These are phyloP conservation scores for Fusarium heterosporum DNA, from an alignment of 2,329 filamentous ascomycete species.

Conservation along the genomic window DNA sequence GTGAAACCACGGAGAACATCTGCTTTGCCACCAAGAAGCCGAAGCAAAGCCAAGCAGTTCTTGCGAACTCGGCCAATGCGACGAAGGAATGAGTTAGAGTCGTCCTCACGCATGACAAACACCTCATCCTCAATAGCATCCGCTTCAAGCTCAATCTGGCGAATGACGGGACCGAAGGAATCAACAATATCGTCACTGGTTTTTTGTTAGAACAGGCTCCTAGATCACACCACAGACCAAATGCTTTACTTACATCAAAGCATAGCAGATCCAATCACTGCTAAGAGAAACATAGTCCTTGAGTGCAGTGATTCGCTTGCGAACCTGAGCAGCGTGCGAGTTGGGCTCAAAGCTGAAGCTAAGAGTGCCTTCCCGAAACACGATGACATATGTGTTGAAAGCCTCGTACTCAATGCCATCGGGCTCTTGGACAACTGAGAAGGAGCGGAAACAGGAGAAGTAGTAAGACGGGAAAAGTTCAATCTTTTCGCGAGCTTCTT, in stretches of 20 bases:
- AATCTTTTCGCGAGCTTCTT: slow-evolving; percentile 97
- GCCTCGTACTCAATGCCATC: slow-evolving; percentile 88
- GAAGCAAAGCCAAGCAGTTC: slow-evolving; percentile 92
- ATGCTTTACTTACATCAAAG: slow-evolving; percentile 82
- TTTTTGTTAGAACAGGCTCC: slow-evolving; percentile 40
- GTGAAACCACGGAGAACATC: slow-evolving; percentile 98
- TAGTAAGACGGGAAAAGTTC: slow-evolving; percentile 98
- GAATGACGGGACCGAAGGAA: slow-evolving; percentile 90
- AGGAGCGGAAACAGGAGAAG: slow-evolving; percentile 97
- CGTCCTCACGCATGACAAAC: slow-evolving; percentile 89
- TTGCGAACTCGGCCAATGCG: slow-evolving; percentile 92
- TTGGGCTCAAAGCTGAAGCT: slow-evolving; percentile 95
- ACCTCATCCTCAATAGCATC: slow-evolving; percentile 96
- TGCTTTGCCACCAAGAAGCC: slow-evolving; percentile 95
- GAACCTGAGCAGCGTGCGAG: slow-evolving; percentile 86
- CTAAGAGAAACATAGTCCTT: slow-evolving; percentile 96
- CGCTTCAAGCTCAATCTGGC: slow-evolving; percentile 86
- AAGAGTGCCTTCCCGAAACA: slow-evolving; percentile 93
- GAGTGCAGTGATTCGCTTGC: slow-evolving; percentile 89
- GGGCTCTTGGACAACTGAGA: slow-evolving; percentile 82
- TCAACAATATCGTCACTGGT: slow-evolving; percentile 94
- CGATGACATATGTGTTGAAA: slow-evolving; percentile 95
- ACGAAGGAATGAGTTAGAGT: slow-evolving; percentile 87
- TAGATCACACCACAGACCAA: background rate
- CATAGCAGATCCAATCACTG: slow-evolving; percentile 99